phyloP scores from a whole-genome alignment of 2,329 filamentous ascomycete genomes.

The Incumbomyces delicatus region DNA sequence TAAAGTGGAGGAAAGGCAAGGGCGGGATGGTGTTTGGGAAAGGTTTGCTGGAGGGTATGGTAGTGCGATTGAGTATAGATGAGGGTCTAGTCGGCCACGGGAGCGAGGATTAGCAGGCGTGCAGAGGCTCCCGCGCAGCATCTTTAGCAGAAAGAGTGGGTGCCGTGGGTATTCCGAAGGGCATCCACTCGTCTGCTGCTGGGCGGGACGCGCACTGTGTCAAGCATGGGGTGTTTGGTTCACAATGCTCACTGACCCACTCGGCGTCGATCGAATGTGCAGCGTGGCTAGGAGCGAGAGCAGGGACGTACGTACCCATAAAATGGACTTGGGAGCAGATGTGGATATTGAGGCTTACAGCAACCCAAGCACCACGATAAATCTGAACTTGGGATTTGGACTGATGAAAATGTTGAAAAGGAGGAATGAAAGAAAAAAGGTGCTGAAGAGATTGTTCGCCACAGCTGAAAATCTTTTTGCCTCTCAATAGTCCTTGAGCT shows the following conservation, averaged over 20 bases:
- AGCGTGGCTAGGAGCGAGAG: slow-evolving; percentile 6
- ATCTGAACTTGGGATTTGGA: no score
- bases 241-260: slow-evolving; percentile 4
- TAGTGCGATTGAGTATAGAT: slow-evolving; percentile 8
- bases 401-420: neutral
- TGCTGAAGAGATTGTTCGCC: neutral
- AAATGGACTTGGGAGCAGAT: slow-evolving; percentile 2
- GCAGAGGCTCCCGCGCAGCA: slow-evolving; percentile 3
- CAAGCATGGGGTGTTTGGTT: neutral
- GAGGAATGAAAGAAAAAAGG: neutral
- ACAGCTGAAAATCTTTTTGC: slow-evolving; percentile 1
- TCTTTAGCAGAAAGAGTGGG: slow-evolving; percentile 4
- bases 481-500: neutral
- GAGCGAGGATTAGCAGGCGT: slow-evolving; percentile 5
- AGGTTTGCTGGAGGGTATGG: slow-evolving; percentile 7
- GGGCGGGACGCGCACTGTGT: slow-evolving; percentile 2
- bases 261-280: slow-evolving; percentile 9
- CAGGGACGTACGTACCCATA: slow-evolving; percentile 8
- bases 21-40: slow-evolving; percentile 5
- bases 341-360: slow-evolving; percentile 6
- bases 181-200: slow-evolving; percentile 5
- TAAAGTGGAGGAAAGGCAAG: slow-evolving; percentile 3
- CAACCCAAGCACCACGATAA: neutral
- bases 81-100: slow-evolving; percentile 3
- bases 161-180: neutral